A percentile compares a stretch with the other conserved stretches of the same genome.
Conservation (phyloP, 2,329 filamentous ascomycete genomes). For the Ustulina deusta region DNA sequence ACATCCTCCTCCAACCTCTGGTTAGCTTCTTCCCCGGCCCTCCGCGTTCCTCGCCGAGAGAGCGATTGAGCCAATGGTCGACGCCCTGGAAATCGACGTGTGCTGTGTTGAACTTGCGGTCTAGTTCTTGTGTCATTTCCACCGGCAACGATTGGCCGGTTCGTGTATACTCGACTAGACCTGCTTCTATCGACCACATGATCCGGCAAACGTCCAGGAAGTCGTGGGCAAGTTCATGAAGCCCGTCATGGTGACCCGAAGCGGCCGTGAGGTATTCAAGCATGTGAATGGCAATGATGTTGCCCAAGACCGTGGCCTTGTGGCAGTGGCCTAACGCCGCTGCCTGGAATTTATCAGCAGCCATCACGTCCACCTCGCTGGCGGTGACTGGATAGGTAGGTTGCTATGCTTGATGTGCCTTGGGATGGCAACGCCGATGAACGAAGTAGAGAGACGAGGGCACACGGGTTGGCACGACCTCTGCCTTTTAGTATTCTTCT, state of each 20-base stretch:
- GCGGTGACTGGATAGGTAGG: conserved; percentile 9
- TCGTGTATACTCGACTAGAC: conserved; percentile 66
- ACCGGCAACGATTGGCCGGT: conserved; percentile 65
- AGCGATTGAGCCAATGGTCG: conserved; percentile 71
- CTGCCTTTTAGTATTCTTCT: conserved; percentile 13
- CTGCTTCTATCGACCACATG: conserved; percentile 76
- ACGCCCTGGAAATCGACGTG: conserved; percentile 72
- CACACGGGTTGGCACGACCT: not conserved
- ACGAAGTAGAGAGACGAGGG: conserved; percentile 7
- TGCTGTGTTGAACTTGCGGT: conserved; percentile 71
- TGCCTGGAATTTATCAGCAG: conserved; percentile 43
- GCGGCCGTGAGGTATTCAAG: conserved; percentile 72
- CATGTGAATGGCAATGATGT: conserved; percentile 73
- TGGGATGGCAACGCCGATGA: not conserved
- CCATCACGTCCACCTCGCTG: conserved; percentile 40
- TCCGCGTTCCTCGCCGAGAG: conserved; percentile 72
- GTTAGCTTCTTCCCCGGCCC: conserved; percentile 70
- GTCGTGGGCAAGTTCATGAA: conserved; percentile 71
- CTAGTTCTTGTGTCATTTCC: conserved; percentile 73
- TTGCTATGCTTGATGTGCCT: conserved; percentile 9
- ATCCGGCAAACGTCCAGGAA: conserved; percentile 76
- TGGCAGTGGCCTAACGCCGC: conserved; percentile 47
- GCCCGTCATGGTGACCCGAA: conserved; percentile 62
- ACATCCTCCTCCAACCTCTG: conserved; percentile 73
- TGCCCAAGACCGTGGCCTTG: conserved; percentile 69